phyloP scores from a whole-genome alignment of 1,139 yeast genomes.

The Debaryomyces psychrophilus region DNA sequence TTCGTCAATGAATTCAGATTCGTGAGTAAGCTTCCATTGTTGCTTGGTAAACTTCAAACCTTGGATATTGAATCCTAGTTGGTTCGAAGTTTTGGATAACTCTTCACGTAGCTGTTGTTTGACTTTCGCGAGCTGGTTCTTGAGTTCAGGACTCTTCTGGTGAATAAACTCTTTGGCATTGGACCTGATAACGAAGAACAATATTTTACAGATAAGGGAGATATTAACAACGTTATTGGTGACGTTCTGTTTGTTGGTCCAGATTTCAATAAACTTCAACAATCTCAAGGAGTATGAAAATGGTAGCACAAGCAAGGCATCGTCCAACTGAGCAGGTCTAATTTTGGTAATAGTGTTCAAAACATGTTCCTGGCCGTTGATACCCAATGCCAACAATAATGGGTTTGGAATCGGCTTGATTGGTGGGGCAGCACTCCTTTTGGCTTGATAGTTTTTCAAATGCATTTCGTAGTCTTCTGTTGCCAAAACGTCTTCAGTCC shows the following conservation, averaged over 20 bases:
- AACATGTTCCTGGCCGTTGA: constrained; percentile 78
- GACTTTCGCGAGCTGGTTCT: constrained; percentile 60
- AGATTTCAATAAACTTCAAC: constrained; percentile 70
- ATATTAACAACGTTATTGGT: constrained; percentile 51
- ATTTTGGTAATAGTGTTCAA: constrained; percentile 69
- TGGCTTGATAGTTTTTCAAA: constrained; percentile 37
- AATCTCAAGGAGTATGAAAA: constrained; percentile 79
- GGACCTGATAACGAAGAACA: constrained; percentile 70
- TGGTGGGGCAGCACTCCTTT: constrained; percentile 50
- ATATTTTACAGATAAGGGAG: constrained; percentile 69
- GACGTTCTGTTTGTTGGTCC: constrained; percentile 60
- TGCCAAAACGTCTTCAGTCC: constrained; percentile 69
- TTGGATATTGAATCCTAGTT: constrained; percentile 84
- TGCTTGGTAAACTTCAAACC: constrained; percentile 74
- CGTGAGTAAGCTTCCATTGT: constrained; percentile 81
- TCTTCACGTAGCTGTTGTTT: constrained; percentile 58
- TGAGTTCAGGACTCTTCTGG: constrained; percentile 65
- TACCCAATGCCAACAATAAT: constrained; percentile 67
- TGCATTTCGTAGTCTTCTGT: constrained; percentile 47
- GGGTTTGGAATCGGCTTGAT: constrained; percentile 67
- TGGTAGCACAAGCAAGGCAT: constrained; percentile 87
- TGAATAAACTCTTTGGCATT: constrained; percentile 76
- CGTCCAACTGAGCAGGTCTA: constrained; percentile 85
- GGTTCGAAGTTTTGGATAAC: constrained; percentile 54
- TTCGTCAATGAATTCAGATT: constrained; percentile 73